Evolutionary conservation across 768 basidiomycete genomes (phyloP).

Genomic region (Suillus decipiens): DNA sequence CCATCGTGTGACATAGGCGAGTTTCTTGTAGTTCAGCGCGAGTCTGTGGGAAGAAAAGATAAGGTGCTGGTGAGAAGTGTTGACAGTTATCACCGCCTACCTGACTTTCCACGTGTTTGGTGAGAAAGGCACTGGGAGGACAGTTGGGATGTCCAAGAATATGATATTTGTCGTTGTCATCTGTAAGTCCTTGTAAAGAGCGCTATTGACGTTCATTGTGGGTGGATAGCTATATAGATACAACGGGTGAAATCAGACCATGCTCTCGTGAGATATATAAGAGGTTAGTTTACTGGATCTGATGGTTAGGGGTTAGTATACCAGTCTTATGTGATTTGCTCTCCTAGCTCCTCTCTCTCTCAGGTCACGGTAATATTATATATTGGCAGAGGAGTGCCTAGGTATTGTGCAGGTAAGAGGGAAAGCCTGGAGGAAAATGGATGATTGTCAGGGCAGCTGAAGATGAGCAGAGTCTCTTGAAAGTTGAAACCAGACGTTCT

Average conservation of each 20-base stretch:
- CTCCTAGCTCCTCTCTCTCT: no score
- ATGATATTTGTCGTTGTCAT: constrained; percentile 11
- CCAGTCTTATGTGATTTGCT: no score
- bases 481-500: no score
- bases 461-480: neutral
- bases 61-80: neutral
- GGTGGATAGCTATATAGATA: neutral
- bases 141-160: constrained; percentile 17
- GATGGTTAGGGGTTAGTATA: no score
- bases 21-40: constrained; percentile 30
- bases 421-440: neutral
- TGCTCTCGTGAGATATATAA: neutral
- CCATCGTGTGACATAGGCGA: constrained; percentile 31
- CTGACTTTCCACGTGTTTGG: constrained; percentile 18
- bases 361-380: neutral
- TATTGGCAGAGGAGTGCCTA: neutral
- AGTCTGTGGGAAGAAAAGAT: constrained; percentile 13
- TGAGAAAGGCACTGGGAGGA: constrained; percentile 12
- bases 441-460: neutral
- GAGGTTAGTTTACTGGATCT: no score
- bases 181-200: neutral
- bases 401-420: neutral
- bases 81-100: constrained; percentile 2
- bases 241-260: neutral
- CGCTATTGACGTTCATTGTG: neutral